These are phyloP conservation scores for Syzygium malaccense DNA, from an alignment of 441 rosid species.

Conservation along the genomic window DNA sequence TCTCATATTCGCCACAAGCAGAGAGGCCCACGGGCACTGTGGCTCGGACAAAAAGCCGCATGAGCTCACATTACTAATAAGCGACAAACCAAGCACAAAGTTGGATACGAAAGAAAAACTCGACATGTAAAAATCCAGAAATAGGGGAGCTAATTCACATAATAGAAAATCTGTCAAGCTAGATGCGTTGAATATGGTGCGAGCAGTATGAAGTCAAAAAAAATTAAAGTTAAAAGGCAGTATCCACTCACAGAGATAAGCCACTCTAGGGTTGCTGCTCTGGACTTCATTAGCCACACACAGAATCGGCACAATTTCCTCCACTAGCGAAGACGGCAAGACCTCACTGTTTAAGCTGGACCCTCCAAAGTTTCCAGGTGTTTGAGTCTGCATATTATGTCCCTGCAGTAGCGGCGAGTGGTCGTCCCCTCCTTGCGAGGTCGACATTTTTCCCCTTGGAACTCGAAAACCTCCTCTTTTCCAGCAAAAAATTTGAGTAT, in stretches of 20 bases:
- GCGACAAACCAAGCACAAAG: not conserved
- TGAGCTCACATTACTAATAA: not conserved
- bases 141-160: not conserved
- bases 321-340: conserved; percentile 84
- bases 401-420: conserved; percentile 40
- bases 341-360: conserved; percentile 79
- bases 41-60: not conserved
- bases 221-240: not conserved
- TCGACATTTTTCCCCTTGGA: conserved; percentile 6
- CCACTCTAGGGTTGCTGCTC: conserved; percentile 74
- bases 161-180: not conserved
- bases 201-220: not conserved
- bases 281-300: conserved; percentile 99
- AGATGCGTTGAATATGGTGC: not conserved
- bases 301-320: conserved; percentile 88
- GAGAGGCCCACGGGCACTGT: not conserved
- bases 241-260: conserved; percentile 74
- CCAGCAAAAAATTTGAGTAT: not conserved
- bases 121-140: not conserved
- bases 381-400: conserved; percentile 66
- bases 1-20: too few relatives aligned
- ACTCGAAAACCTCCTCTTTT: not conserved
- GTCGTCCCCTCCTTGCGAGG: conserved; percentile 46
- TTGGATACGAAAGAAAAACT: not conserved
- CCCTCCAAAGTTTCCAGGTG: conserved; percentile 82